Evolutionary conservation across 1,139 yeast genomes (phyloP).

Genomic region (Chernovozyma aurita): DNA sequence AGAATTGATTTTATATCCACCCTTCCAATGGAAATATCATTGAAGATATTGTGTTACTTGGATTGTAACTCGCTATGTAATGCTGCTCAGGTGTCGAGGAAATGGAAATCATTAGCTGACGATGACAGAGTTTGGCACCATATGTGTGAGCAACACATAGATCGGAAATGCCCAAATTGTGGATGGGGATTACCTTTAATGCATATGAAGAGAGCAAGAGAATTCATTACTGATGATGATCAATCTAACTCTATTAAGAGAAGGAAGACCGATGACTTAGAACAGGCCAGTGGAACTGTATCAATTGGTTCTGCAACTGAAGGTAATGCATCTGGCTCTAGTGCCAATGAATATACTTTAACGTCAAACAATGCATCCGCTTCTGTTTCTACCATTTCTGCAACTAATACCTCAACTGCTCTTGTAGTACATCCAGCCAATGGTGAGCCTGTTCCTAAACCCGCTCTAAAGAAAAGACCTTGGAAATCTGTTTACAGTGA

Average conservation of each 20-base stretch:
- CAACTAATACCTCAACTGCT: conserved; percentile 8
- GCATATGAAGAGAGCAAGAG: conserved; percentile 74
- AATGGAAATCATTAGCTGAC: conserved; percentile 87
- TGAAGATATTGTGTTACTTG: conserved; percentile 79
- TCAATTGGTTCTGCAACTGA: background rate
- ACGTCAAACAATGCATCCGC: background rate
- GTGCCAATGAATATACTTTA: background rate
- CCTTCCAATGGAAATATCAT: conserved; percentile 78
- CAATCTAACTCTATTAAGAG: conserved; percentile 17
- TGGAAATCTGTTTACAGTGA: conserved; percentile 96
- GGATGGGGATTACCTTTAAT: conserved; percentile 98
- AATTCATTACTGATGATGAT: conserved; percentile 28
- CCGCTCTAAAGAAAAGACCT: conserved; percentile 49
- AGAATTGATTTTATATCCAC: conserved; percentile 85
- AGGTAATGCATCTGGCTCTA: background rate
- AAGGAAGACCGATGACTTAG: conserved; percentile 23
- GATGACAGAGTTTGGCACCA: conserved; percentile 98
- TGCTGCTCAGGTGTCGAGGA: conserved; percentile 86
- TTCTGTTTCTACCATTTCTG: background rate
- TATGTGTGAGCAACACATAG: conserved; percentile 97
- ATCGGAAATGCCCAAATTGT: conserved; percentile 93
- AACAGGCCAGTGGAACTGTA: background rate
- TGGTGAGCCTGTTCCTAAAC: conserved; percentile 2
- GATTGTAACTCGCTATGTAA: conserved; percentile 89
- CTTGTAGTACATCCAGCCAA: conserved; percentile 1